phyloP scores from a whole-genome alignment of 2,329 filamentous ascomycete genomes.

The Sphaerostilbella broomeana region DNA sequence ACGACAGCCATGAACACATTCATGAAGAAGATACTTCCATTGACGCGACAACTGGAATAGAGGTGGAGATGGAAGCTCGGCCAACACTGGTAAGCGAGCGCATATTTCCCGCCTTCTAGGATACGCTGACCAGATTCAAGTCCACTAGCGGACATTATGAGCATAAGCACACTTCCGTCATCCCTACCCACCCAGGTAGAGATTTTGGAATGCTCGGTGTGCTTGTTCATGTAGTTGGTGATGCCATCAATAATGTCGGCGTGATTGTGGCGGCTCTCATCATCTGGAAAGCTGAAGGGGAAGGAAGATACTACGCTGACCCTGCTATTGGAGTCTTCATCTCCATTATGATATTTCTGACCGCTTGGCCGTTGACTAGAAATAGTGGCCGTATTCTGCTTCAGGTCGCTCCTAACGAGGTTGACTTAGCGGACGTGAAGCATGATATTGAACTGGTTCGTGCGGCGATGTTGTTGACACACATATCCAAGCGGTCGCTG shows the following conservation, averaged over 20 bases:
- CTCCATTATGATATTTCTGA: slow-evolving; percentile 62
- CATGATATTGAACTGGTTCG: slow-evolving; percentile 60
- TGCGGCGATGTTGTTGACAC: not conserved
- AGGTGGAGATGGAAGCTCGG: slow-evolving; percentile 14
- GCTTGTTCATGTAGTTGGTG: slow-evolving; percentile 62
- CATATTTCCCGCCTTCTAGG: not conserved
- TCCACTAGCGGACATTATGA: slow-evolving; percentile 33
- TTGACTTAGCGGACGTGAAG: slow-evolving; percentile 56
- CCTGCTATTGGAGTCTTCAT: slow-evolving; percentile 64
- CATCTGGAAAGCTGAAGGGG: slow-evolving; percentile 58
- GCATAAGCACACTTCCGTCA: slow-evolving; percentile 40
- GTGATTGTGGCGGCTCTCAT: slow-evolving; percentile 64
- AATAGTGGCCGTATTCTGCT: slow-evolving; percentile 60
- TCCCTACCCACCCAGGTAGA: slow-evolving; percentile 31
- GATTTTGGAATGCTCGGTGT: slow-evolving; percentile 69
- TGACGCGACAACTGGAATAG: slow-evolving; percentile 7
- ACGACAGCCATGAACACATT: not conserved
- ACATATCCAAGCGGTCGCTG: not conserved
- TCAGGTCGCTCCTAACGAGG: slow-evolving; percentile 55
- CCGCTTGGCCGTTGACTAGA: slow-evolving; percentile 56
- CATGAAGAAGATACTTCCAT: slow-evolving; percentile 11
- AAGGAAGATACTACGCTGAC: slow-evolving; percentile 62
- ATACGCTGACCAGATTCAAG: slow-evolving; percentile 1
- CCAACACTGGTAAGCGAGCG: slow-evolving; percentile 15
- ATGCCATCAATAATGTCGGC: slow-evolving; percentile 69